These are phyloP conservation scores for Rhizopus delemar DNA, from an alignment of 371 early-diverging fungal genomes.

Conservation along the genomic window DNA sequence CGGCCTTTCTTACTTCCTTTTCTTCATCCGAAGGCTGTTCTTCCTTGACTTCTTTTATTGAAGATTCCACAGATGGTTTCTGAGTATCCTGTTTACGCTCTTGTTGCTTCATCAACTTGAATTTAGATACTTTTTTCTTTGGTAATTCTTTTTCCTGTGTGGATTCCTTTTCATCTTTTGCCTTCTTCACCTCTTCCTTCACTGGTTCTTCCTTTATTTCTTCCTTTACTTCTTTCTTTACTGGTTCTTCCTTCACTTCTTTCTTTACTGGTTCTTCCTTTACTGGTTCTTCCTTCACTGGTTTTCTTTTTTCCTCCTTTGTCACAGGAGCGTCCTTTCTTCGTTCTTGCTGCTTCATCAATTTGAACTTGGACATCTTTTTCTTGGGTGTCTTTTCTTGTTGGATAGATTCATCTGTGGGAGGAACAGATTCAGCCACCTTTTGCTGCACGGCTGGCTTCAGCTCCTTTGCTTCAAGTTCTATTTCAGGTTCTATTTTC, in stretches of 20 bases:
- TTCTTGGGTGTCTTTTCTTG: conserved; percentile 4
- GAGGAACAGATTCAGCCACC: neutral
- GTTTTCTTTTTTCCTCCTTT: neutral
- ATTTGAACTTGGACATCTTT: conserved; percentile 27
- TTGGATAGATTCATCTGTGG: neutral
- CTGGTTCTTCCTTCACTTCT: neutral
- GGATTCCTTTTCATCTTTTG: neutral
- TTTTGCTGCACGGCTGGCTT: neutral
- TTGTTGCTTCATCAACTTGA: conserved; percentile 18
- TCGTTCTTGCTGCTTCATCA: conserved; percentile 17
- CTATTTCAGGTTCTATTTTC: neutral
- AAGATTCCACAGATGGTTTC: neutral
- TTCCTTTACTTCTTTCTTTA: neutral
- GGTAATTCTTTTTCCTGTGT: neutral
- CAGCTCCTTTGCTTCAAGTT: neutral
- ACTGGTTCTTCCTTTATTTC: conserved; percentile 1
- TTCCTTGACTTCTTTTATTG: neutral
- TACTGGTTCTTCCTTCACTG: neutral
- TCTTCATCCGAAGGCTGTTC: conserved; percentile 1
- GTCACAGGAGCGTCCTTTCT: neutral
- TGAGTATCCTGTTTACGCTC: conserved; percentile 10
- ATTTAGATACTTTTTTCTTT: conserved; percentile 24
- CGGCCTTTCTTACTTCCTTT: neutral
- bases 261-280: neutral
- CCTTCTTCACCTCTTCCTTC: neutral